These are phyloP conservation scores for Leptographium lundbergii DNA, from an alignment of 2,329 filamentous ascomycete genomes.

Conservation along the genomic window DNA sequence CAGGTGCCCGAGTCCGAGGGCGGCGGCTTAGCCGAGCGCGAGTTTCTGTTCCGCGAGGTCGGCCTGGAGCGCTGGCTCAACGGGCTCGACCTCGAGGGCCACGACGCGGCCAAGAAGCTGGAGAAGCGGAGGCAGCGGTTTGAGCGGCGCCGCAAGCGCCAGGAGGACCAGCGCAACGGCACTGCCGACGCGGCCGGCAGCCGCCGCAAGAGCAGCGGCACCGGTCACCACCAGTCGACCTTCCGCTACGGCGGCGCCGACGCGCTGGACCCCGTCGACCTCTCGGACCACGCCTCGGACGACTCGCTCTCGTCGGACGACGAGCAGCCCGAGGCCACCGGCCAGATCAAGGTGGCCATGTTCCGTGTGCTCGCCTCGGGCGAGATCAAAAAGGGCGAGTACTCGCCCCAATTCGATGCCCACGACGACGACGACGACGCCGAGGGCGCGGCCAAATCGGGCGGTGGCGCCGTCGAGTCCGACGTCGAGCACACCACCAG, in stretches of 20 bases:
- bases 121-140: constrained; percentile 80
- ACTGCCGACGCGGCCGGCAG: constrained; percentile 19
- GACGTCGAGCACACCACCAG: constrained; percentile 95
- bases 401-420: constrained; percentile 93
- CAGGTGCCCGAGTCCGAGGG: constrained; percentile 84
- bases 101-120: constrained; percentile 78
- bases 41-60: constrained; percentile 95
- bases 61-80: constrained; percentile 94
- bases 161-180: constrained; percentile 32
- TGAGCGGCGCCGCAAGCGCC: constrained; percentile 52
- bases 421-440: constrained; percentile 82
- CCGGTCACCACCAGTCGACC: constrained; percentile 32
- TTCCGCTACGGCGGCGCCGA: constrained; percentile 69
- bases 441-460: constrained; percentile 32
- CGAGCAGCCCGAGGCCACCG: constrained; percentile 83
- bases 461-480: constrained; percentile 50
- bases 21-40: constrained; percentile 85
- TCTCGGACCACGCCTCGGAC: constrained; percentile 45
- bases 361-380: constrained; percentile 91
- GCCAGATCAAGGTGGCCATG: constrained; percentile 95
- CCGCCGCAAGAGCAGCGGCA: constrained; percentile 25
- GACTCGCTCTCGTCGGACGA: constrained; percentile 67
- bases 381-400: constrained; percentile 95
- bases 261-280: constrained; percentile 60
- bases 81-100: constrained; percentile 85